Evolutionary conservation across 176 grass and related monocot species (phyloP).

Genomic region (Oryza coarctata): DNA sequence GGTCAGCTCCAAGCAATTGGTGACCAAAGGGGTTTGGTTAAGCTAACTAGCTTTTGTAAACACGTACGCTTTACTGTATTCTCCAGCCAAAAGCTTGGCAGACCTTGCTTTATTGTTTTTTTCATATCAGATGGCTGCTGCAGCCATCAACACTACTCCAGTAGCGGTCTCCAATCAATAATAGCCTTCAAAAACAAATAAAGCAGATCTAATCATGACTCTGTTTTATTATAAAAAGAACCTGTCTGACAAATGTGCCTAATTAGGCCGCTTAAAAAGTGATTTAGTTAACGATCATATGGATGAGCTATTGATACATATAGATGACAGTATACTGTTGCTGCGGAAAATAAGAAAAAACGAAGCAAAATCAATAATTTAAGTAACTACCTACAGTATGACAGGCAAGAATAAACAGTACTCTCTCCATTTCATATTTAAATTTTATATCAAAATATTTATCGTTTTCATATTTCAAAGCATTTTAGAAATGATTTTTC

Average conservation of each 20-base stretch:
- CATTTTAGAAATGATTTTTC: too few relatives aligned
- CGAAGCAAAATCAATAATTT: too few relatives aligned
- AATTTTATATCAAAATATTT: too few relatives aligned
- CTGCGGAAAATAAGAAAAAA: too few relatives aligned
- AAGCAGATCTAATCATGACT: constrained; percentile 29
- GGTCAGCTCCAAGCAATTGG: not conserved
- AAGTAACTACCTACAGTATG: too few relatives aligned
- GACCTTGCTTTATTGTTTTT: constrained; percentile 11
- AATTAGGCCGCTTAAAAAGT: not conserved
- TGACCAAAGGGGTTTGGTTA: not conserved
- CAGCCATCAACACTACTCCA: not conserved
- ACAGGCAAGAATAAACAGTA: too few relatives aligned
- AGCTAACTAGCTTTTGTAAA: not conserved
- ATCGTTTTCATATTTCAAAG: too few relatives aligned
- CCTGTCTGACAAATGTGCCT: not conserved
- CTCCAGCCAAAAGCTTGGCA: not conserved
- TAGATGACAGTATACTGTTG: too few relatives aligned
- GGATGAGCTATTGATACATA: not conserved
- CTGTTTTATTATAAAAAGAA: constrained; percentile 5
- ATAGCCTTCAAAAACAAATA: not conserved
- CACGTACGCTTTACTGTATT: not conserved
- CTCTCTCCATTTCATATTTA: too few relatives aligned
- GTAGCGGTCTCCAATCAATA: constrained; percentile 11
- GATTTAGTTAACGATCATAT: not conserved
- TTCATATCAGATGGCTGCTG: not conserved